Base-by-base conservation (phyloP, 805 yeast species). In the Metahyphopichia silvanorum region DNA sequence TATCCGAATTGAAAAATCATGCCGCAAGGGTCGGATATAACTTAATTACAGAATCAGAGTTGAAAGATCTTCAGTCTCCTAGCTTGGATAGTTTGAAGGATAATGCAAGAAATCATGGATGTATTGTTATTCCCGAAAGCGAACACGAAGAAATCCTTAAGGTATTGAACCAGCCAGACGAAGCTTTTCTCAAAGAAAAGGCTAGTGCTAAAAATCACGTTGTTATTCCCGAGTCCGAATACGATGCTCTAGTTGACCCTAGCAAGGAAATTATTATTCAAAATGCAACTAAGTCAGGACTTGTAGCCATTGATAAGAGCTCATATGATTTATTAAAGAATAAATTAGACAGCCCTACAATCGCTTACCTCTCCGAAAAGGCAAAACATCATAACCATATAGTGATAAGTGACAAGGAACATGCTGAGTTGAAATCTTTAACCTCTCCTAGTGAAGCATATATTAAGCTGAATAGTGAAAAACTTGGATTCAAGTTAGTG, bases 341-440 rank as follows among this genome's bases (percentile, higher is more conserved):
- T 6, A 34, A 26, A 24, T 25, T 29, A 5, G 16, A 16, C 14
- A 18, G 22, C 13, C 38, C 38, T 18, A 30, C 27, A 5, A 20
- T 27, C 8, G 19, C 20, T 11, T 33, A 30, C 11, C 34, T 38
- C 33, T 16, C 43, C 21, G 57, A 53, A 29, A 52, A 50, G 28
- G 63, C 66, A 3, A 43, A 38, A 9, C 17, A 13, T 4, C 31
- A 42, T 13, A 55, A 51, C 3, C 23, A 29, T 16, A 13, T 41
- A 4, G 24, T 45, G 2, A 32, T 46, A 21, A 33, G 46, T 2
- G 30, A 36, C 5, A 44, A 38, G 11, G 50, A 49, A 15, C 26
- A 32, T 7, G 32, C 37, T 13, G 35, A 50, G 21, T 42, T 35
- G 1, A 31, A 35, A 6, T 23, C 42, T 11, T 14, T 31, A 13